Conservation (phyloP, 208 protist genomes). For the Acanthamoeba comandoni region DNA sequence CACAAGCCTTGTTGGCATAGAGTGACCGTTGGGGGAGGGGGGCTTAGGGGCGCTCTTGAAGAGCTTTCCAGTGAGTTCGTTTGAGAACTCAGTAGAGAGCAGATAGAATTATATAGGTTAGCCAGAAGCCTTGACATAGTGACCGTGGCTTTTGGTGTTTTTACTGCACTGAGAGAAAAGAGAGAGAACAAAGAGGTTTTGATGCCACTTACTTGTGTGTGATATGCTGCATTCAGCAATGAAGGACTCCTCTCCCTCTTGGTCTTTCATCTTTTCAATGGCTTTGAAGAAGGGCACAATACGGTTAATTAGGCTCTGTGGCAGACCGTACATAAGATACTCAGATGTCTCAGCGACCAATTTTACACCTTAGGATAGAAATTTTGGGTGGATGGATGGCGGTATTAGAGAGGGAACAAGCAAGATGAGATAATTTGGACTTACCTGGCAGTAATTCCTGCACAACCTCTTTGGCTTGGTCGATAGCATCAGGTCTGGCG, state of each 20-base stretch:
- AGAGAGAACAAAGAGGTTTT: neutral
- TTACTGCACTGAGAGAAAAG: neutral
- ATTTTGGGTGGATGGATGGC: neutral
- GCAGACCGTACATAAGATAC: slow-evolving; percentile 60
- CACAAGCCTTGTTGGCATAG: too few species aligned
- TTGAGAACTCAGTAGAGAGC: too few species aligned
- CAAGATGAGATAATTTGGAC: neutral
- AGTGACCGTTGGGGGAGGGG: slow-evolving; percentile 2
- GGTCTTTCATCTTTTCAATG: neutral
- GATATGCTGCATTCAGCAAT: slow-evolving; percentile 33
- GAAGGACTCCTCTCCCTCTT: neutral
- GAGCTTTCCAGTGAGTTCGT: too few species aligned
- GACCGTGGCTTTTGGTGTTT: neutral
- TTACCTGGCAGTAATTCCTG: slow-evolving; percentile 31
- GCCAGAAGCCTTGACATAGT: neutral
- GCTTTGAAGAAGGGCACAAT: slow-evolving; percentile 70
- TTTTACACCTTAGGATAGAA: neutral
- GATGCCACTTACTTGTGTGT: slow-evolving; percentile 41
- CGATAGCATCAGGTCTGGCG: slow-evolving; percentile 26
- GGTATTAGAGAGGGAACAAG: slow-evolving; percentile 12
- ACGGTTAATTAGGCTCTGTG: neutral
- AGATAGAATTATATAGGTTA: too few species aligned
- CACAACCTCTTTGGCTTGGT: neutral
- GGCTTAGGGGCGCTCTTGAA: slow-evolving; percentile 45
- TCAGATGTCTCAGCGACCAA: slow-evolving; percentile 33